These are phyloP conservation scores for Ceratocystis variospora DNA, from an alignment of 2,329 filamentous ascomycete species.

Conservation along the genomic window DNA sequence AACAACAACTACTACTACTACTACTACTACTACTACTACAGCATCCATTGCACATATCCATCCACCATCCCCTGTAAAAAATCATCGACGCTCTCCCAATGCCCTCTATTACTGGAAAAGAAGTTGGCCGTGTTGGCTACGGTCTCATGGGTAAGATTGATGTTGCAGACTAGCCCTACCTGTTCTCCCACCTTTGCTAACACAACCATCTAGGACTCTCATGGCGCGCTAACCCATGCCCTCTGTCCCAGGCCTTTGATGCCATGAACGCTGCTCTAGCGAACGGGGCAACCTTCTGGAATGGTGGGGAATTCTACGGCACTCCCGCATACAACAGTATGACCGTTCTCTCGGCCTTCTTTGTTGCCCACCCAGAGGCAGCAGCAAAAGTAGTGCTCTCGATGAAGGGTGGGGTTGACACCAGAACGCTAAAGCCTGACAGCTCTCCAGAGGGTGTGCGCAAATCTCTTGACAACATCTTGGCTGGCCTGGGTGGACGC, in stretches of 20 bases:
- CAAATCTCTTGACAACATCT: conserved; percentile 43
- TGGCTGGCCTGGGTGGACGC: conserved; percentile 37
- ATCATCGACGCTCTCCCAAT: conserved; percentile 17
- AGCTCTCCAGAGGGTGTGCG: conserved; percentile 41
- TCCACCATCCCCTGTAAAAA: background rate
- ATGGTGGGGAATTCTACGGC: conserved; percentile 53
- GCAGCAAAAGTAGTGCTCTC: conserved; percentile 46
- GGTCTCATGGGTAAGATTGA: conserved; percentile 39
- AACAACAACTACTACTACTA: no score
- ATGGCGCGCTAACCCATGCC: conserved; percentile 29
- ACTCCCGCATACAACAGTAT: conserved; percentile 43
- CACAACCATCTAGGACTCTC: conserved; percentile 28
- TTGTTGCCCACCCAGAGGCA: conserved; percentile 49
- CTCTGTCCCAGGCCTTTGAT: conserved; percentile 38
- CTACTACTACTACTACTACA: background rate
- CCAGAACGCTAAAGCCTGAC: conserved; percentile 30
- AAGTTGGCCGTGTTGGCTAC: conserved; percentile 38
- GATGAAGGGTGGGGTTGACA: conserved; percentile 44
- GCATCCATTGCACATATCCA: background rate
- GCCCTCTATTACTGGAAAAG: conserved; percentile 30
- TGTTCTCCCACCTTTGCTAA: conserved; percentile 2
- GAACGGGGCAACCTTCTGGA: conserved; percentile 40
- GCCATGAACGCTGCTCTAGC: conserved; percentile 41
- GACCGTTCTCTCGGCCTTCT: conserved; percentile 47
- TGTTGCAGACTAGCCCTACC: background rate